Conservation (phyloP, 805 yeast genomes). For the Metschnikowia chrysomelidarum region DNA sequence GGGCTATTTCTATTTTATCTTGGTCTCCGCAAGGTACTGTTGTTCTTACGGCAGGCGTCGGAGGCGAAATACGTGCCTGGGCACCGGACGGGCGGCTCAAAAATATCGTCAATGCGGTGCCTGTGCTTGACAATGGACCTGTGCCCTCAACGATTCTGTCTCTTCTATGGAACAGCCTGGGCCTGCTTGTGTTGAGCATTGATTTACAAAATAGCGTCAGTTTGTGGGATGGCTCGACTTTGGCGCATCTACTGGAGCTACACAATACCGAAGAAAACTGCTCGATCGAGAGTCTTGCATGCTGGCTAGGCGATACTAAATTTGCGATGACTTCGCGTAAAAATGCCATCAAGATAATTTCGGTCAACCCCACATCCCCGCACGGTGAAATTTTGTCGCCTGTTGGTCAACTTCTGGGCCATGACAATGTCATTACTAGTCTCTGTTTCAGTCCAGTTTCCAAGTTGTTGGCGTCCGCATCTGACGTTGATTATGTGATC, state of each 20-base stretch:
- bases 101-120: conserved; percentile 37
- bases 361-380: conserved; percentile 23
- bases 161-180: conserved; percentile 60
- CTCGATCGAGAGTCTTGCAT: conserved; percentile 44
- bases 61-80: conserved; percentile 83
- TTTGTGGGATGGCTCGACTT: conserved; percentile 61
- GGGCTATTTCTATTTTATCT: conserved; percentile 34
- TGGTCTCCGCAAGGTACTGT: conserved; percentile 71
- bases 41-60: conserved; percentile 60
- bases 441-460: conserved; percentile 52
- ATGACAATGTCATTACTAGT: conserved; percentile 54
- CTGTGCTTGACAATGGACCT: conserved; percentile 11
- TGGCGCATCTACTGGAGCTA: conserved; percentile 33
- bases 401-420: conserved; percentile 52
- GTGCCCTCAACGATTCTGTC: conserved; percentile 43
- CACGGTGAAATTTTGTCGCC: conserved; percentile 19
- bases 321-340: conserved; percentile 68
- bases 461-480: conserved; percentile 65
- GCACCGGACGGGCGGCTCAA: conserved; percentile 63
- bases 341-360: conserved; percentile 54
- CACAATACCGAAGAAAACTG: conserved; percentile 16
- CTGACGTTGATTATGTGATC: conserved; percentile 67
- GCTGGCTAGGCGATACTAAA: conserved; percentile 70
- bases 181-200: conserved; percentile 53
- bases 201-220: conserved; percentile 46